Evolutionary conservation across 2,329 filamentous ascomycete species (phyloP), one percentile per base, ranked within the genome.

Genomic region (Aaosphaeria pasadenensis): DNA sequence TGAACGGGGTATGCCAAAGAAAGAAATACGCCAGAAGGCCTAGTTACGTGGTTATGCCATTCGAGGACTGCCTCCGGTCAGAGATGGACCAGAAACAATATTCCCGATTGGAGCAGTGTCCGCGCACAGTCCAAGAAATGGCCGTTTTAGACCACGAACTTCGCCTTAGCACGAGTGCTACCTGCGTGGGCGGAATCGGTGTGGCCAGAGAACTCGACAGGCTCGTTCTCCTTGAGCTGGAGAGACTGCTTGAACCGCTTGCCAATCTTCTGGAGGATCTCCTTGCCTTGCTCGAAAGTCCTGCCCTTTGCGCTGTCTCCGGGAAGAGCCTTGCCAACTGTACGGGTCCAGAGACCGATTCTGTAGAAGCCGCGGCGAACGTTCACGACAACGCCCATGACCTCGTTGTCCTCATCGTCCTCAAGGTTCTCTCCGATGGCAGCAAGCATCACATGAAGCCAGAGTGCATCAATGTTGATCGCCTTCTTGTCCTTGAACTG

Each of bases 381-480:
- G 74, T 99, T 99, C 78, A 97, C 91, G 29, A 99, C 94, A 32
- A 99, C 95, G 56, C 94, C 94, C 94, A 97, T 97, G 71, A 99
- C 88, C 74, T 99, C 95, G 62, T 91, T 91, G 67, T 97, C 94
- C 32, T 87, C 86, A 68, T 96, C 91, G 38, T 89, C 86, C 78
- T 99, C 94, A 47, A 99, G 87, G 29, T 92, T 97, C 81, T 99
- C 95, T 66, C 94, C 94, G 59, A 99, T 97, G 47, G 91, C 94
- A 31, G 88, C 85, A 62, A 99, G 87, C 86, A 99, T 96, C 54
- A 95, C 89, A 72, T 97, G 89, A 51, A 99, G 85, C 94, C 94
- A 99, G 47, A 96, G 82, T 50, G 92, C 88, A 70, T 99, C 92
- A 71, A 96, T 95, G 62, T 92, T 89, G 70, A 96, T 83, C 59